Evolutionary conservation across 2,329 filamentous ascomycete genomes (phyloP), one percentile per base, ranked within the genome.

Genomic region (Sporothrix humicola): DNA sequence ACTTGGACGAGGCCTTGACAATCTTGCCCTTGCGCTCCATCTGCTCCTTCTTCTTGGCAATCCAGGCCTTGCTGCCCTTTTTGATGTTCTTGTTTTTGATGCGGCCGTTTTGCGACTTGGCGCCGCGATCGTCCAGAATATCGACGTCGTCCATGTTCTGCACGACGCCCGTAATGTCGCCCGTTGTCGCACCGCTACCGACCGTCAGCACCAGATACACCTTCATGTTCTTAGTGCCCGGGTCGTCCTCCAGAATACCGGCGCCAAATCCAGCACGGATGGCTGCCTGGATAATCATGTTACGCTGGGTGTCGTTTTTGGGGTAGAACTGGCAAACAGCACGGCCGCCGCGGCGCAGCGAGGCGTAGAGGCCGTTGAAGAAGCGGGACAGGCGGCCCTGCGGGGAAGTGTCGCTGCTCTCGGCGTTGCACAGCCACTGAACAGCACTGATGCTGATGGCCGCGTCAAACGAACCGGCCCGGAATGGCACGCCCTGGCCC

Each of bases 311-410:
- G 77, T 97, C 92, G 81, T 99, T 98, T 84, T 97, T 97, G 2
- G 96, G 96, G 81, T 99, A 99, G 82, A 99, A 99, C 80, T 99
- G 96, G 81, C 95, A 97, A 15, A 98, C 95, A 0, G 96, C 96
- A 52, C 94, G 88, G 0, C 94, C 96, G 6, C 96, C 96, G 23
- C 96, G 87, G 76, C 91, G 90, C 76, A 99, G 83, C 74, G 90
- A 91, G 0, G 94, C 92, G 82, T 98, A 99, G 1, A 99, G 83
- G 0, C 94, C 94, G 79, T 97, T 94, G 82, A 99, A 99, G 80
- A 99, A 99, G 61, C 95, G 87, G 4, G 89, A 88, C 37, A 99
- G 83, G 6, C 96, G 86, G 0, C 92, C 93, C 42, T 92, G 88
- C 0, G 94, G 92, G 0, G 89, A 93, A 0, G 96, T 95, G 69